phyloP scores from a whole-genome alignment of 208 protist species.

The Acanthamoeba triangularis region DNA sequence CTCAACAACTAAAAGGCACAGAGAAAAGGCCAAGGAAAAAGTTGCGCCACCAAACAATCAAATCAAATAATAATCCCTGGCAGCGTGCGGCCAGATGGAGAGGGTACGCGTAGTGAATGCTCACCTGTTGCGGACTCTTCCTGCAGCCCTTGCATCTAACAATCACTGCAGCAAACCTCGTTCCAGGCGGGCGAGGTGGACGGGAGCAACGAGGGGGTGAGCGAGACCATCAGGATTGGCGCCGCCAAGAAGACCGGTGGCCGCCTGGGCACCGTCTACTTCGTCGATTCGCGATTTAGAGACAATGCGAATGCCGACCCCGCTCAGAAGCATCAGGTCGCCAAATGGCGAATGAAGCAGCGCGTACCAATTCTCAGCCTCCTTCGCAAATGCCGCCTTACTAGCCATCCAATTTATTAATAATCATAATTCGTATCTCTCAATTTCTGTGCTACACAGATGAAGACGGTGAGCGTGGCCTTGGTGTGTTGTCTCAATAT shows the following conservation, averaged over 20 bases:
- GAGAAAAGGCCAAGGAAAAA: too few species aligned
- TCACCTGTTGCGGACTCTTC: too few species aligned
- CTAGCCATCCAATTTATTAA: not conserved
- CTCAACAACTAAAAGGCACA: too few species aligned
- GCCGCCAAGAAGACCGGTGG: slow-evolving; percentile 1
- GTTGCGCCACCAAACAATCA: not conserved
- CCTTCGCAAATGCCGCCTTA: not conserved
- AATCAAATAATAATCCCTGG: too few species aligned
- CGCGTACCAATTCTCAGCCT: slow-evolving; percentile 64
- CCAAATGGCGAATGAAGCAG: slow-evolving; percentile 89
- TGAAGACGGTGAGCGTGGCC: slow-evolving; percentile 93
- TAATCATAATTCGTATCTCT: not conserved
- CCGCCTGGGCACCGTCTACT: slow-evolving; percentile 61
- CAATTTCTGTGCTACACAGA: slow-evolving; percentile 79
- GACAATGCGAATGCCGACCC: slow-evolving; percentile 84
- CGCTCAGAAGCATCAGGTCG: slow-evolving; percentile 77
- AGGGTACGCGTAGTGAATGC: not conserved
- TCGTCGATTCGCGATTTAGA: slow-evolving; percentile 80
- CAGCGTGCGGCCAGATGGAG: not conserved
- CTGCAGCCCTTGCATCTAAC: not conserved
- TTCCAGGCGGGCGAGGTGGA: slow-evolving; percentile 33
- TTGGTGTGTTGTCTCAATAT: slow-evolving; percentile 98
- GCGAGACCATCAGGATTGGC: not conserved
- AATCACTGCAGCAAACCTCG: not conserved
- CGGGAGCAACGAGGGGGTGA: not conserved